Evolutionary conservation across 2,329 filamentous ascomycete genomes (phyloP).

Genomic region (Penicillium sp.): DNA sequence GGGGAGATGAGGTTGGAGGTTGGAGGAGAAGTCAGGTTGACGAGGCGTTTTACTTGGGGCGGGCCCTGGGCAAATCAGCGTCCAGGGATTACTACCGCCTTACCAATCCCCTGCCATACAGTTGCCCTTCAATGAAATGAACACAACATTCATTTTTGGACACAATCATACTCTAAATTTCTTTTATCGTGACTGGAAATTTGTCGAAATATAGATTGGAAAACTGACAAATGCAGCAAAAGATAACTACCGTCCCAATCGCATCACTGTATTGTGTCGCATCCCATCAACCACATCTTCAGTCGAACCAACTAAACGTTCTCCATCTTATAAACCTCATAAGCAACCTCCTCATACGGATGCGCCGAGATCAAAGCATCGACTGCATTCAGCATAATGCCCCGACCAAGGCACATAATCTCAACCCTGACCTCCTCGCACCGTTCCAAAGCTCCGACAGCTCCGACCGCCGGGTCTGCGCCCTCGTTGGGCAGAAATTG

Average conservation of each 20-base stretch:
- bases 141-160: background rate
- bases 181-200: background rate
- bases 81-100: conserved; percentile 36
- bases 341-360: conserved; percentile 47
- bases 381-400: conserved; percentile 41
- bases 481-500: conserved; percentile 43
- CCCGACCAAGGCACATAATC: conserved; percentile 42
- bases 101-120: conserved; percentile 2
- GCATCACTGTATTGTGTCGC: background rate
- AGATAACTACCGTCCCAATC: background rate
- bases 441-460: conserved; percentile 38
- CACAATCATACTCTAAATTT: background rate
- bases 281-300: background rate
- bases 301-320: conserved; percentile 29
- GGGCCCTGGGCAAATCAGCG: conserved; percentile 33
- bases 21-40: conserved; percentile 31
- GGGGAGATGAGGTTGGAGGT: conserved; percentile 25
- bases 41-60: conserved; percentile 34
- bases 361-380: conserved; percentile 43
- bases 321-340: conserved; percentile 47
- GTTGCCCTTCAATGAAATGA: background rate
- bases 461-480: conserved; percentile 43
- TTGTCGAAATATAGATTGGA: background rate
- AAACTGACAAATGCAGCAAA: background rate
- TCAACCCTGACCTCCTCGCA: conserved; percentile 46